phyloP scores from a whole-genome alignment of 1,284 basidiomycete species.

The Irpex sp. region DNA sequence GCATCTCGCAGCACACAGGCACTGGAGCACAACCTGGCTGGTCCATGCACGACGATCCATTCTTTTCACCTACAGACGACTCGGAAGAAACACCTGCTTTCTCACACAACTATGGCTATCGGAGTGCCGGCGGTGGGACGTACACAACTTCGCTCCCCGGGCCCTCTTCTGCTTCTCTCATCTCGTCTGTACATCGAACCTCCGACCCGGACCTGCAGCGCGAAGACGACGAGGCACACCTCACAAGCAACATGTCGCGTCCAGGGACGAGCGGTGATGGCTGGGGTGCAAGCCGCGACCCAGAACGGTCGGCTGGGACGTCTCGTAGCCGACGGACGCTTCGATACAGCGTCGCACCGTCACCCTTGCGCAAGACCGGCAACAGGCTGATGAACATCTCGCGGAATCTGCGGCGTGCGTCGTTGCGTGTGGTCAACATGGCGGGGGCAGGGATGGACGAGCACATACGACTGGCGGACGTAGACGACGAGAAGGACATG shows the following conservation, averaged over 20 bases:
- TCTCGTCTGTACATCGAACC: conserved; percentile 33
- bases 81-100: conserved; percentile 24
- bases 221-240: conserved; percentile 53
- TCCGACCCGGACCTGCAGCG: conserved; percentile 38
- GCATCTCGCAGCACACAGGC: conserved; percentile 10
- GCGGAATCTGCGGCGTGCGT: conserved; percentile 63
- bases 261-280: conserved; percentile 26
- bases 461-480: conserved; percentile 53
- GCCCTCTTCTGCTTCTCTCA: conserved; percentile 50
- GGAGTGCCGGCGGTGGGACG: conserved; percentile 23
- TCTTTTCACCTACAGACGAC: conserved; percentile 32
- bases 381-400: conserved; percentile 56
- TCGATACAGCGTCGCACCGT: conserved; percentile 49
- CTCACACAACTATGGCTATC: conserved; percentile 18
- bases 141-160: conserved; percentile 40
- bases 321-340: conserved; percentile 39
- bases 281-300: conserved; percentile 23
- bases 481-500: conserved; percentile 33
- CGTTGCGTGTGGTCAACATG: conserved; percentile 81
- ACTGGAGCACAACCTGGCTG: conserved; percentile 15
- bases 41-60: conserved; percentile 41
- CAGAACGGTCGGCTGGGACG: conserved; percentile 31
- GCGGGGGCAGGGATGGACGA: conserved; percentile 61
- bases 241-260: conserved; percentile 49
- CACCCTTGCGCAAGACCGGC: conserved; percentile 56